Percentiles rank a stretch among this genome's conserved stretches.
phyloP scores from a whole-genome alignment of 208 protist genomes.

The Acanthamoeba healyi region DNA sequence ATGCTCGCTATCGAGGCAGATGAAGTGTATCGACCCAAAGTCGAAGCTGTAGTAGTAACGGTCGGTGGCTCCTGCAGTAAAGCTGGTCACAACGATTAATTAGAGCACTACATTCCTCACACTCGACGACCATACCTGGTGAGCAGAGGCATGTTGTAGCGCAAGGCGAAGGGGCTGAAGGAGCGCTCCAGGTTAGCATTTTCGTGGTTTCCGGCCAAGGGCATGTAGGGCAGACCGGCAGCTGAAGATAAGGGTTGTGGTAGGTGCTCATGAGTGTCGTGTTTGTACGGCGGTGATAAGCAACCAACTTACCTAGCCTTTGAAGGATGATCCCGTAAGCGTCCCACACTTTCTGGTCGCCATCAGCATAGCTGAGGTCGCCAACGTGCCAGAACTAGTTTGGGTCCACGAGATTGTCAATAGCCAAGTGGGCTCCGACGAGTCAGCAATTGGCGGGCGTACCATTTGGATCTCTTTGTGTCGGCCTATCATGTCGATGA shows the following conservation, averaged over 20 bases:
- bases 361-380: constrained; percentile 21
- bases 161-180: background rate
- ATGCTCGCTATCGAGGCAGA: constrained; percentile 9
- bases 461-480: background rate
- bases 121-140: background rate
- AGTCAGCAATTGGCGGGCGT: background rate
- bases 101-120: too few relatives aligned
- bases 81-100: background rate
- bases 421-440: background rate
- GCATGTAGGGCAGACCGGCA: background rate
- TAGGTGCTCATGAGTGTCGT: too few relatives aligned
- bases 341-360: background rate
- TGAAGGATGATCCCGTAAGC: too few relatives aligned
- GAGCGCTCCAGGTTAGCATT: background rate
- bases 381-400: constrained; percentile 12
- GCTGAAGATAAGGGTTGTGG: background rate
- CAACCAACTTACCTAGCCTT: too few relatives aligned
- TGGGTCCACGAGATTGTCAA: too few relatives aligned
- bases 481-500: background rate
- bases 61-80: background rate
- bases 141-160: constrained; percentile 7
- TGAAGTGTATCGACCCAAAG: constrained; percentile 48
- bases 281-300: too few relatives aligned
- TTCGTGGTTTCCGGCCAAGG: background rate
- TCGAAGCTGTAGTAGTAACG: constrained; percentile 67